Base-by-base conservation (phyloP, 495 filamentous ascomycete species). In the Parathielavia appendiculata region DNA sequence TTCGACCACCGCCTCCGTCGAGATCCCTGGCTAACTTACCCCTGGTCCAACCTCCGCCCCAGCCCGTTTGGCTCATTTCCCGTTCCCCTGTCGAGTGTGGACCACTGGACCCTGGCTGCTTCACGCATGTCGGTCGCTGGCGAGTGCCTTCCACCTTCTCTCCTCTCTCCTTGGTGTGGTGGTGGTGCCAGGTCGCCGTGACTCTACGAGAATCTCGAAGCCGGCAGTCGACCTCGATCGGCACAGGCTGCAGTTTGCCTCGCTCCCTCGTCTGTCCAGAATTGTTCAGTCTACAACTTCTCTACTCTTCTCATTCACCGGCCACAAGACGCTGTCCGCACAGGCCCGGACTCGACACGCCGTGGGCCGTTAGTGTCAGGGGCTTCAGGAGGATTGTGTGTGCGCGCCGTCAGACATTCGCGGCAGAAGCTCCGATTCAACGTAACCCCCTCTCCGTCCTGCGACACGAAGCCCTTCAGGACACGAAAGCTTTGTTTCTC, bases 381-480 rank as follows among this genome's bases (percentile, higher is more conserved):
- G 66, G 64, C 57, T 59, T 40, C 56, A 59, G 59, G 56, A 65
- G 63, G 41, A 40, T 59, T 6, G 26, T 30, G 55, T 47, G 59
- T 54, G 56, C 51, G 56, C 46, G 44, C 62, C 53, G 59, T 61
- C 58, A 41, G 46, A 58, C 57, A 52, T 50, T 60, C 48, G 52
- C 38, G 23, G 40, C 49, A 58, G 41, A 58, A 51, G 43, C 26
- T 19, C 51, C 54, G 23, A 55, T 46, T 61, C 43, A 56, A 57
- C 65, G 58, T 58, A 56, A 62, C 54, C 64, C 38, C 51, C 57
- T 65, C 59, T 54, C 43, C 53, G 60, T 68, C 57, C 67, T 71
- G 69, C 69, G 63, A 71, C 65, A 68, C 67, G 51, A 59, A 57
- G 51, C 60, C 58, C 59, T 53, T 59, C 61, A 58, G 57, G 52